A percentile compares a stretch with the other conserved stretches of the same genome.
These are phyloP conservation scores for Sergeia podlipaevii DNA, from an alignment of 208 protist species.

Conservation along the genomic window DNA sequence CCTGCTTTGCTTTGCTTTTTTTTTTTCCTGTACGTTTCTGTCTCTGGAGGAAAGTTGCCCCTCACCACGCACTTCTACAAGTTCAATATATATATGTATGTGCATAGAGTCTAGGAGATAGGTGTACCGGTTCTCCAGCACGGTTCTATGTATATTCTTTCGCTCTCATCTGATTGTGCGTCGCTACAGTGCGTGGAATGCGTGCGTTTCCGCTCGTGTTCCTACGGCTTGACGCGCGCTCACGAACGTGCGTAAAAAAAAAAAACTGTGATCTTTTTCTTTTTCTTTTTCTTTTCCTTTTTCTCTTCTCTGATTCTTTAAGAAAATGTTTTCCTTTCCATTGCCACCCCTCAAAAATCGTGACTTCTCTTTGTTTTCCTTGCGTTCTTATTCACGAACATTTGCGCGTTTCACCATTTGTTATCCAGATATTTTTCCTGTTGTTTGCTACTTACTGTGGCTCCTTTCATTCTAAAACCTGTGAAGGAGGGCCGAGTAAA, in stretches of 20 bases:
- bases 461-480: no score
- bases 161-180: neutral
- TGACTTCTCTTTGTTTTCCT: no score
- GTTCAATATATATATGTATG: no score
- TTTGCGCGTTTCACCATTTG: neutral
- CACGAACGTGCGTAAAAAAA: neutral
- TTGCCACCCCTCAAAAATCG: no score
- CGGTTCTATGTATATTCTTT: neutral
- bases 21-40: neutral
- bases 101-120: no score
- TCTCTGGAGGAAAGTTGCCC: no score
- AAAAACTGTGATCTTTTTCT: neutral
- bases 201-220: no score
- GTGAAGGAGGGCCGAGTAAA: no score
- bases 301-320: neutral
- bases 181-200: neutral
- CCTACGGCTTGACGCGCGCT: neutral
- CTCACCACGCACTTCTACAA: no score
- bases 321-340: neutral
- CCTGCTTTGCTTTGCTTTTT: neutral
- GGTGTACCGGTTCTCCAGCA: neutral
- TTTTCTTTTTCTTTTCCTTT: conserved; percentile 7
- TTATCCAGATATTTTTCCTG: no score
- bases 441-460: no score
- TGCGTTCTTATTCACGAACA: conserved; percentile 4